Evolutionary conservation across 1,284 basidiomycete species (phyloP), one percentile per base, ranked within the genome.

Genomic region (Papiliotrema laurentii): DNA sequence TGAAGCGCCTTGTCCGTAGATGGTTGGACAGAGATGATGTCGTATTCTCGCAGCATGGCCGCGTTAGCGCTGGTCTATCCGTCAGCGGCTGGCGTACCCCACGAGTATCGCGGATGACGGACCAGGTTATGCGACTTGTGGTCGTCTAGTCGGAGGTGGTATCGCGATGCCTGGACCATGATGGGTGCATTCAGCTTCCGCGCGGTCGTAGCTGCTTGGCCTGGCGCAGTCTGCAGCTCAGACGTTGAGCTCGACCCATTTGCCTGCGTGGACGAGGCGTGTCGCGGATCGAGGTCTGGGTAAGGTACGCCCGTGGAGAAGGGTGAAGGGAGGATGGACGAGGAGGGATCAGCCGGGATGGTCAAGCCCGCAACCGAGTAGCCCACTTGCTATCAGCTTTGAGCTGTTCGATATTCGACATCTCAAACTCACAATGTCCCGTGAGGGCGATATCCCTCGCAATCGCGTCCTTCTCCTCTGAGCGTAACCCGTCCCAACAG

Each of bases 1-100:
- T 71, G 67, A 7, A 74, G 61, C 4, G 71, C 66, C 51, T 69
- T 71, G n/a, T 68, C 69, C 25, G 64, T 65, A 4, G 61, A 65
- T 7, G 69, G 69, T 18, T 64, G 55, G 6, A 69, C 66, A 10
- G 64, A 66, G 10, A 74, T 48, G 10, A 74, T 59, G 45, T 73
- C 71, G 42, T 71, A 74, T 18, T 64, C 51, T 21, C 56, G 56
- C 22, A 74, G 44, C 0, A 55, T 47, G 25, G 43, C 49, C 1
- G 67, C 63, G 45, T 73, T 72, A 14, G 55, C 48, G 2, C 61
- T 55, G 3, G 64, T 68, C 72, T 74, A 2, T 35, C 45, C 26
- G 28, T 25, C 27, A 41, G 19, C 30, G 25, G 9, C 18, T n/a
- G n/a, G n/a, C n/a, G n/a, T n/a, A n/a, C n/a, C n/a, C 21, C 4